Percentiles rank a stretch among this genome's conserved stretches.
phyloP scores from a whole-genome alignment of 2,329 filamentous ascomycete species.

The Delphinella strobiligena region DNA sequence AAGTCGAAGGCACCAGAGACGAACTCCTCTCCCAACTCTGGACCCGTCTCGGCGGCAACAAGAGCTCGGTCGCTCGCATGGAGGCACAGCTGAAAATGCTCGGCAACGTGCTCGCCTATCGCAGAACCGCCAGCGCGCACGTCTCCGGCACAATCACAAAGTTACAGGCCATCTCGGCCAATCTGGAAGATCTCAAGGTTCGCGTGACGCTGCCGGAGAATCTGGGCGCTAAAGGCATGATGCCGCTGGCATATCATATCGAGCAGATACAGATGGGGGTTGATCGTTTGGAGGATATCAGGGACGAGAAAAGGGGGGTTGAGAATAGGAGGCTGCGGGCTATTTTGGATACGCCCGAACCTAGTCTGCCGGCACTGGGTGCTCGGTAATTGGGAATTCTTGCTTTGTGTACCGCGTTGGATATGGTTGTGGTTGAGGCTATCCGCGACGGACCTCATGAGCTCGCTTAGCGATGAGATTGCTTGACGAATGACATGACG shows the following conservation, averaged over 20 bases:
- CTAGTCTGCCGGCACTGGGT: no score
- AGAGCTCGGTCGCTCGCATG: conserved; percentile 46
- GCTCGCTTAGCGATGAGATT: no score
- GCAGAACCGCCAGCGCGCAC: conserved; percentile 53
- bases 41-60: conserved; percentile 63
- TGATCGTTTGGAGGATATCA: conserved; percentile 55
- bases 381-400: no score
- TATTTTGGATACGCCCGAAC: no score
- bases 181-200: conserved; percentile 59
- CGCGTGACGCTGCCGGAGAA: conserved; percentile 56
- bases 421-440: no score
- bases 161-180: conserved; percentile 59
- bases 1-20: conserved; percentile 46
- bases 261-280: conserved; percentile 62
- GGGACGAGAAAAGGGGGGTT: conserved; percentile 34
- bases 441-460: no score
- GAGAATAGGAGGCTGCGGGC: conserved; percentile 10
- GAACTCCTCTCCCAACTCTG: conserved; percentile 59
- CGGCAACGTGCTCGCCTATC: conserved; percentile 52
- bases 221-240: conserved; percentile 33
- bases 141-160: conserved; percentile 60
- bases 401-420: no score
- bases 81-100: conserved; percentile 54
- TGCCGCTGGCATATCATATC: conserved; percentile 63
- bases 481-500: no score